Evolutionary conservation across 352 stramenopile species (phyloP).

Genomic region (Phytophthora tubulina): DNA sequence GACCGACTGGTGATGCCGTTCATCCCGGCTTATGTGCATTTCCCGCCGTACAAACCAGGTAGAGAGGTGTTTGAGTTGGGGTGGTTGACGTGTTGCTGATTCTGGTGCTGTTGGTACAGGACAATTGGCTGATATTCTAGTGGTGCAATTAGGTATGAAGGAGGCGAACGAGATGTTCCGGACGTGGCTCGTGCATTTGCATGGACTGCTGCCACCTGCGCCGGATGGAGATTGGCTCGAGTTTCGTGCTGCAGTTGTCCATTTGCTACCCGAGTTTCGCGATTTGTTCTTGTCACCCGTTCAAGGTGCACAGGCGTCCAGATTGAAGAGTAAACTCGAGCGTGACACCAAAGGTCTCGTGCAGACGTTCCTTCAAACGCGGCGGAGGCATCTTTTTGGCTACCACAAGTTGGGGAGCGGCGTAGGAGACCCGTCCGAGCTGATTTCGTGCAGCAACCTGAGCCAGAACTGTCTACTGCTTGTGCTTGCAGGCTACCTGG

Average conservation of each 20-base stretch:
- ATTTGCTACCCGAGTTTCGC: slow-evolving; percentile 67
- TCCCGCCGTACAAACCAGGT: slow-evolving; percentile 70
- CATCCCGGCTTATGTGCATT: slow-evolving; percentile 63
- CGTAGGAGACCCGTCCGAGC: slow-evolving; percentile 40
- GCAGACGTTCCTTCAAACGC: slow-evolving; percentile 54
- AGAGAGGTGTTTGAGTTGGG: slow-evolving; percentile 7
- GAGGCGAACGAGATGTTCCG: slow-evolving; percentile 55
- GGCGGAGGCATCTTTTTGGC: slow-evolving; percentile 68
- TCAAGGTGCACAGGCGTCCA: slow-evolving; percentile 16
- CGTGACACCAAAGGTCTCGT: slow-evolving; percentile 49
- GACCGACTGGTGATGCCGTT: slow-evolving; percentile 65
- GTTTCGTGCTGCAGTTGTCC: slow-evolving; percentile 61
- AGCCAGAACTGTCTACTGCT: slow-evolving; percentile 76
- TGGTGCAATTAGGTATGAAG: slow-evolving; percentile 60
- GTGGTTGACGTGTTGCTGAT: slow-evolving; percentile 1
- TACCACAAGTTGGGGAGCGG: slow-evolving; percentile 58
- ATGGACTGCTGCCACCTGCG: slow-evolving; percentile 51
- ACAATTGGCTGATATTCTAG: slow-evolving; percentile 69
- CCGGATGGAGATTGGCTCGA: slow-evolving; percentile 74
- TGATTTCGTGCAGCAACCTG: slow-evolving; percentile 70
- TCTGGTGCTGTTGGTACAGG: slow-evolving; percentile 33
- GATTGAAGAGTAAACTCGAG: slow-evolving; percentile 47
- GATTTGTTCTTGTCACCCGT: slow-evolving; percentile 27
- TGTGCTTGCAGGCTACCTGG: slow-evolving; percentile 75
- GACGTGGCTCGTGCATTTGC: slow-evolving; percentile 62